Percentiles rank a stretch among this genome's conserved stretches.
phyloP scores from a whole-genome alignment of 2,329 filamentous ascomycete genomes.

The Aspergillus versicolor region DNA sequence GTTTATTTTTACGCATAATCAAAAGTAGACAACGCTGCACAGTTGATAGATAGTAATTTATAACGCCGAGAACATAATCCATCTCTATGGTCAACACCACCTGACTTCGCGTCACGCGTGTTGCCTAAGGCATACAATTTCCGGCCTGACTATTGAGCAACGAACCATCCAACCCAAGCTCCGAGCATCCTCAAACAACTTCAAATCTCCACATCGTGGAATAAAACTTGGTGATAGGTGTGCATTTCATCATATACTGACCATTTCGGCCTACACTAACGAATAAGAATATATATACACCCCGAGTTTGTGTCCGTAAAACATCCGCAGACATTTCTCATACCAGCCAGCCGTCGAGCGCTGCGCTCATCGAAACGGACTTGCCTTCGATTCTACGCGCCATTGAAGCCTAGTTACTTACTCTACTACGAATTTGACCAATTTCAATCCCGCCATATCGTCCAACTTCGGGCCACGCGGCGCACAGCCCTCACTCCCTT shows the following conservation, averaged over 20 bases:
- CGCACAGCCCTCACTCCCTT: neutral
- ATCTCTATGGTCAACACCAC: conserved; percentile 16
- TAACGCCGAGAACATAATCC: neutral
- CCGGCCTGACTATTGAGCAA: conserved; percentile 1
- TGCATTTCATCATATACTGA: neutral
- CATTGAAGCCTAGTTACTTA: neutral
- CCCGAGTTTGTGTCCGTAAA: neutral
- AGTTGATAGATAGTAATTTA: too few species aligned
- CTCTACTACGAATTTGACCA: neutral
- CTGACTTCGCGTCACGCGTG: conserved; percentile 33
- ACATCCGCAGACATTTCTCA: neutral
- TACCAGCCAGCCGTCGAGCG: neutral
- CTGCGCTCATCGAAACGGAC: neutral
- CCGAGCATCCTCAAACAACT: conserved; percentile 18
- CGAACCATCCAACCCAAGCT: conserved; percentile 12
- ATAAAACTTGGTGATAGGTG: neutral
- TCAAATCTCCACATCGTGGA: neutral
- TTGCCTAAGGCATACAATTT: conserved; percentile 28
- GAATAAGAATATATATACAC: neutral
- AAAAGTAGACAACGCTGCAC: too few species aligned
- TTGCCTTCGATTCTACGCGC: neutral
- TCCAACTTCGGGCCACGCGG: neutral
- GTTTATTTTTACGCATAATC: neutral
- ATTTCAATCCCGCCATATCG: neutral
- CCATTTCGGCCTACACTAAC: neutral